Evolutionary conservation across 2,329 filamentous ascomycete genomes (phyloP).

Genomic region (Aspergillus puulaauensis): DNA sequence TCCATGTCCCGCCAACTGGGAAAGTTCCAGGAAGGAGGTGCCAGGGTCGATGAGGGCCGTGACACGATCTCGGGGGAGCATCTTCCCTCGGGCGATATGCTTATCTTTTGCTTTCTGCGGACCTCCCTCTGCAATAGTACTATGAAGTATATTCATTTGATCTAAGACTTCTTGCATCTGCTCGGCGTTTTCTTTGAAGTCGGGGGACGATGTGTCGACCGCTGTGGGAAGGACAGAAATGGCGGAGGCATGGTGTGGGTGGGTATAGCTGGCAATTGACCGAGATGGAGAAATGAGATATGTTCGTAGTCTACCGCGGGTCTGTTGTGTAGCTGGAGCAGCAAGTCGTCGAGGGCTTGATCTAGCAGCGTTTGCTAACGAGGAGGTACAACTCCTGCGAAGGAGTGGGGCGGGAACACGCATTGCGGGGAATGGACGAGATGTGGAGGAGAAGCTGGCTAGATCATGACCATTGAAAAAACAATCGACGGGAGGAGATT

Average conservation of each 20-base stretch:
- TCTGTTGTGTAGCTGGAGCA: constrained; percentile 7
- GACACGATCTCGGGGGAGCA: constrained; percentile 88
- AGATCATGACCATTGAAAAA: background rate
- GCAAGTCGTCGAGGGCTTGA: constrained; percentile 21
- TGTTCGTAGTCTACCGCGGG: constrained; percentile 9
- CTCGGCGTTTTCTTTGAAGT: constrained; percentile 76
- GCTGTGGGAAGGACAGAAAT: constrained; percentile 76
- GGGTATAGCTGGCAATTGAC: constrained; percentile 71
- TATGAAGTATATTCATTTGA: constrained; percentile 68
- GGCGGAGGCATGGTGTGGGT: constrained; percentile 76
- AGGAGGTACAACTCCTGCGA: constrained; percentile 25
- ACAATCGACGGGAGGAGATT: background rate
- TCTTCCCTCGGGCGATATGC: constrained; percentile 84
- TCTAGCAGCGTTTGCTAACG: constrained; percentile 7
- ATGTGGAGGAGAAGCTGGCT: constrained; percentile 1
- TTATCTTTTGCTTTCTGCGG: constrained; percentile 80
- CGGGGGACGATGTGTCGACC: constrained; percentile 73
- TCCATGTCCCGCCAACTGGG: constrained; percentile 81
- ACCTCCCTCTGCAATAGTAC: constrained; percentile 72
- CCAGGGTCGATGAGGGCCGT: constrained; percentile 85
- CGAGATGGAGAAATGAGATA: constrained; percentile 23
- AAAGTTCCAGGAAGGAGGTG: constrained; percentile 89
- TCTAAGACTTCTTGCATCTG: constrained; percentile 74
- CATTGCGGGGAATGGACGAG: constrained; percentile 31
- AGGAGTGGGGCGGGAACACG: constrained; percentile 39